Evolutionary conservation across 139 green algal genomes (phyloP), one percentile per base, ranked within the genome.

Genomic region (Chlorella sp.): DNA sequence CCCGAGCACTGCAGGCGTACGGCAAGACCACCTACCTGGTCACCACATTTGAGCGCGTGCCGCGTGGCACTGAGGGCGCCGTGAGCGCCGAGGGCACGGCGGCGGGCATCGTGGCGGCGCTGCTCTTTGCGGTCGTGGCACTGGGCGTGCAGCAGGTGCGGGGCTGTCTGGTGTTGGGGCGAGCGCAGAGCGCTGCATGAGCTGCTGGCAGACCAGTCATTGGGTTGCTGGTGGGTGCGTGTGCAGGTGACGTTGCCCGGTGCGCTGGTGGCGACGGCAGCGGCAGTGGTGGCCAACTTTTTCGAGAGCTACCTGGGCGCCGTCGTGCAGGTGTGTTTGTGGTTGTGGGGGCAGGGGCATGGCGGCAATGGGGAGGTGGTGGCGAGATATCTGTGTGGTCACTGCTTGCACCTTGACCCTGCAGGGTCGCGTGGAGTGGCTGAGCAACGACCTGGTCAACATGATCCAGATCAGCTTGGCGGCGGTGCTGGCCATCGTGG

Each of bases 401-500:
- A n/a, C n/a, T n/a, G n/a, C n/a, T n/a, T n/a, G n/a, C n/a, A n/a
- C n/a, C n/a, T n/a, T n/a, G n/a, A n/a, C 10, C 10, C 49, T 72
- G 60, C 78, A 84, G 60, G 94, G 88, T 17, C 74, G 72, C 1
- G 70, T 91, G 30, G 70, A 73, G 0, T 98, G 91, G 91, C 83
- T 99, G 27, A 96, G 78, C 34, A 99, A 99, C 70, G 95, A 99
- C 75, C 33, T 97, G 0, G 91, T 98, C 24, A 99, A 99, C 74
- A 86, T 93, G 31, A 72, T 98, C 1, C 96, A 99, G 78, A 98
- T 98, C 72, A 85, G 62, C 27, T 20, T 97, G 5, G 95, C 94
- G 31, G 88, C 93, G 3, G 60, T 33, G 1, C 59, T 95, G 17
- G 89, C 91, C 2, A 71, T 88, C 5, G 51, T 20, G 31, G 51